These are phyloP conservation scores for Scedosporium dehoogii DNA, from an alignment of 2,329 filamentous ascomycete genomes.

Conservation along the genomic window DNA sequence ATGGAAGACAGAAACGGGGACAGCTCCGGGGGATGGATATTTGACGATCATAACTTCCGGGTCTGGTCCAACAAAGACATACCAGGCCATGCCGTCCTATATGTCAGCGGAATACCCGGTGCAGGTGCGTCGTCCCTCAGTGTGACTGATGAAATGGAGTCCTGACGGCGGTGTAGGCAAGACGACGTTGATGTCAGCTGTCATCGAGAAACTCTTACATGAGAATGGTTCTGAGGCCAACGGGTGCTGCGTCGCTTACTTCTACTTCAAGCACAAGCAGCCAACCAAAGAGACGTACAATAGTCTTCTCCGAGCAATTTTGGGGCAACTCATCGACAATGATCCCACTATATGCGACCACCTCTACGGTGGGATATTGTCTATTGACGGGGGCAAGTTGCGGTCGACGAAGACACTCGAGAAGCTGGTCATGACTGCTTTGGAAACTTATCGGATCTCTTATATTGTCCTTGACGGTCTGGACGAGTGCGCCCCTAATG, in stretches of 20 bases:
- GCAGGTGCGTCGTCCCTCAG: neutral
- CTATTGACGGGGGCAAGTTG: neutral
- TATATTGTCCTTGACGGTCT: neutral
- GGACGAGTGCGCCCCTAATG: neutral
- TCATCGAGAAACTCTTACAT: neutral
- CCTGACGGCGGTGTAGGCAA: neutral
- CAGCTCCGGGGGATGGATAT: neutral
- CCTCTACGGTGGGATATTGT: neutral
- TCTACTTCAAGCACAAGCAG: neutral
- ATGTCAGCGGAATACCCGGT: neutral
- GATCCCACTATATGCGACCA: neutral
- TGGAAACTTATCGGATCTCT: neutral
- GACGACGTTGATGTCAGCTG: neutral
- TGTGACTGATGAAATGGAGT: too few relatives aligned
- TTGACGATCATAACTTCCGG: neutral
- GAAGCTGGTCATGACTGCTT: neutral
- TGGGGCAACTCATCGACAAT: neutral
- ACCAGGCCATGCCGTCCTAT: neutral
- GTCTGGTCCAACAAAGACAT: neutral
- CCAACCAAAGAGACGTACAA: neutral
- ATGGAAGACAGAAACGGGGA: neutral
- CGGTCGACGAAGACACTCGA: neutral
- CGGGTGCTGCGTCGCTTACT: neutral
- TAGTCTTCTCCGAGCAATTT: neutral
- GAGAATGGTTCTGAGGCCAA: neutral